phyloP scores from a whole-genome alignment of 2,329 filamentous ascomycete species.

The Diplocarpon mali region DNA sequence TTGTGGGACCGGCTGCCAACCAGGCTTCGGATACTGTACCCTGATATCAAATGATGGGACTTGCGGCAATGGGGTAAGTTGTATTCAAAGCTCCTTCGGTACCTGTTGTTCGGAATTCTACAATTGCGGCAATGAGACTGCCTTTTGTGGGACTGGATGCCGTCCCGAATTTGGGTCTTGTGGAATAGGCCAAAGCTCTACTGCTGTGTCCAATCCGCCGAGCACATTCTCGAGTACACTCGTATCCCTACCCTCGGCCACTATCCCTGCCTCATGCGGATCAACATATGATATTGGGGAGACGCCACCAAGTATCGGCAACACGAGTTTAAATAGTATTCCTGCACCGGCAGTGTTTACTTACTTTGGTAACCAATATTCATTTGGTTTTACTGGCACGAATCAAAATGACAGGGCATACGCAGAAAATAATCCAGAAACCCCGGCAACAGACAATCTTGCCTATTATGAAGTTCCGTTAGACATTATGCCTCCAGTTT shows the following conservation, averaged over 20 bases:
- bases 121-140: slow-evolving; percentile 1
- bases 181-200: not conserved
- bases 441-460: not conserved
- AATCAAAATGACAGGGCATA: not conserved
- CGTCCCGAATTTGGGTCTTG: slow-evolving; percentile 2
- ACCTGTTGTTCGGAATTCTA: slow-evolving; percentile 3
- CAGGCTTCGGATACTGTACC: slow-evolving; percentile 2
- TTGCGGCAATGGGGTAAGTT: slow-evolving; percentile 5
- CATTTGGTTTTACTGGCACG: not conserved
- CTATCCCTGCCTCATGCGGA: not conserved
- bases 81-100: not conserved
- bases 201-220: not conserved
- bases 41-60: slow-evolving; percentile 1
- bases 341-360: not conserved
- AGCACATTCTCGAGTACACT: too few relatives aligned
- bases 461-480: not conserved
- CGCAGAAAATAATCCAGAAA: not conserved
- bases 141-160: slow-evolving; percentile 3
- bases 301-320: not conserved
- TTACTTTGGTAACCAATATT: not conserved
- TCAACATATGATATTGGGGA: not conserved
- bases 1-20: not conserved
- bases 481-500: not conserved
- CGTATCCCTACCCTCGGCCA: too few relatives aligned
- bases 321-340: not conserved